Percentiles rank a stretch among this genome's conserved stretches.
Evolutionary conservation across 192 early-diverging fungal genomes (phyloP).

Genomic region (Rhizophagus clarus): DNA sequence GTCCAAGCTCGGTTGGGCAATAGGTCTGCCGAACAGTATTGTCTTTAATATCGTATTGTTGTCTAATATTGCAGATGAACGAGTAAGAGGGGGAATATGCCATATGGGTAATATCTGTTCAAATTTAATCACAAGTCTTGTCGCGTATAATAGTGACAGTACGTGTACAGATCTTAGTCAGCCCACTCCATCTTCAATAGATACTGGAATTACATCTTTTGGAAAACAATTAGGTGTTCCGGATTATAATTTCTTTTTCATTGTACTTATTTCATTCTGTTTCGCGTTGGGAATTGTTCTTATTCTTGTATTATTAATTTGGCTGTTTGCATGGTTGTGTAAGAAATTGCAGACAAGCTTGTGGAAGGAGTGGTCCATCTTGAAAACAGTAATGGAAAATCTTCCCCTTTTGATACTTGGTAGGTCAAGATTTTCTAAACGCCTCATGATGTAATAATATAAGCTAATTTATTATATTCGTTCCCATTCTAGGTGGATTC

Average conservation of each 20-base stretch:
- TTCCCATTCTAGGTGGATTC: constrained; percentile 10
- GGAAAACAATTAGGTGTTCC: not conserved
- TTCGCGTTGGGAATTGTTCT: not conserved
- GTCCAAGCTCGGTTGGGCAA: constrained; percentile 16
- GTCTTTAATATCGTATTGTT: not conserved
- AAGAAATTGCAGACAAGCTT: not conserved
- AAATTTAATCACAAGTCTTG: not conserved
- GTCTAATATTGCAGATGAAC: not conserved
- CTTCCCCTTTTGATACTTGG: constrained; percentile 4
- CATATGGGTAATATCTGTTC: not conserved
- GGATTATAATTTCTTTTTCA: constrained; percentile 17
- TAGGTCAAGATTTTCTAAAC: not conserved
- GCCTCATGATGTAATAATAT: not conserved
- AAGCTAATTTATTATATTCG: not conserved
- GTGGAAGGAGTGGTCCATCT: constrained; percentile 1
- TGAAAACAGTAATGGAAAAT: not conserved
- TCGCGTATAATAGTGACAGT: not conserved
- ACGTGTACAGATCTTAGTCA: not conserved
- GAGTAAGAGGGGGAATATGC: not conserved
- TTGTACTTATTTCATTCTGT: not conserved
- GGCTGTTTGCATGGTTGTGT: not conserved
- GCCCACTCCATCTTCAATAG: not conserved
- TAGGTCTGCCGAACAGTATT: not conserved
- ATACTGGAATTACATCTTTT: not conserved
- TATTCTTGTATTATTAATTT: not conserved